Conservation (phyloP, 208 protist species). For the Trichomonas gallinae region DNA sequence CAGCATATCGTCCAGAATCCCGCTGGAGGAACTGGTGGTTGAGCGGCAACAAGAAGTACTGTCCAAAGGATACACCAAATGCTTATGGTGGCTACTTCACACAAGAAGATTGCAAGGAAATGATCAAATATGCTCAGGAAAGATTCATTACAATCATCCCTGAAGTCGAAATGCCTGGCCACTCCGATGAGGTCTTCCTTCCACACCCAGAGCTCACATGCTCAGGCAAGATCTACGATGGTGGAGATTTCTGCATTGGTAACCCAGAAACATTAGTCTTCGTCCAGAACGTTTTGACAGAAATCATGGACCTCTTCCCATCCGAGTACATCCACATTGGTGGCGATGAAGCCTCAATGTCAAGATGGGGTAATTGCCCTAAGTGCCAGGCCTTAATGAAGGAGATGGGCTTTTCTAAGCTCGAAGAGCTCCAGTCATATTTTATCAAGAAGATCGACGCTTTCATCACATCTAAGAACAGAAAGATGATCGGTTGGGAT, state of each 20-base stretch:
- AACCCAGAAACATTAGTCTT: background rate
- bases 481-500: background rate
- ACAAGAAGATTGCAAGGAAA: background rate
- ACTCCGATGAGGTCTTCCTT: background rate
- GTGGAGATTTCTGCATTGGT: background rate
- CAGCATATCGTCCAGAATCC: background rate
- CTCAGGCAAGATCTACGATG: background rate
- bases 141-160: background rate
- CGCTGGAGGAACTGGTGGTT: background rate
- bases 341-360: background rate
- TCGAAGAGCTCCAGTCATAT: background rate
- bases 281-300: background rate
- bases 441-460: background rate
- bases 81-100: background rate
- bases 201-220: background rate
- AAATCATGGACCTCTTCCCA: background rate
- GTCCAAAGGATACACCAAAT: background rate
- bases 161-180: conserved; percentile 21
- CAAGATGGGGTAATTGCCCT: background rate
- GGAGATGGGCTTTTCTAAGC: background rate
- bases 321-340: background rate
- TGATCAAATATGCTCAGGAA: conserved; percentile 17
- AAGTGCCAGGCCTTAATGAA: background rate
- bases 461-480: background rate
- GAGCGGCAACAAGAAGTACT: background rate